Base-by-base conservation (phyloP, 495 filamentous ascomycete species). In the Hypoxylon fragiforme region DNA sequence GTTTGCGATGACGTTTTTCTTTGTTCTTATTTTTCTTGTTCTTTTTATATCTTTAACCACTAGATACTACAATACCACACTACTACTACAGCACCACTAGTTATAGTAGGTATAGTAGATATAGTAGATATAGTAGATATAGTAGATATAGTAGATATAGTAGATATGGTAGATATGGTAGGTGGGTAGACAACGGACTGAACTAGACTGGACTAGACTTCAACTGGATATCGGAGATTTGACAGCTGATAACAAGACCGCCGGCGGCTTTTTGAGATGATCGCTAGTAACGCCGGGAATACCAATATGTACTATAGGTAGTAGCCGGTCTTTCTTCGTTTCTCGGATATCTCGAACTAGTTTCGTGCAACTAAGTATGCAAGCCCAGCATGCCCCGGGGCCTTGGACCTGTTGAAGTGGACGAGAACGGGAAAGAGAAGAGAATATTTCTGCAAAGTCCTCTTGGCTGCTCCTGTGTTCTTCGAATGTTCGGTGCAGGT, bases 401-500 rank as follows among this genome's bases (percentile, higher is more conserved):
- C 13, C 2, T 13, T 5, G 7, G 2, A 13, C 3, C n/a, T 35
- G n/a, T 35, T 37, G 26, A 32, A 49, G 14, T 14, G 24, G 13
- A 18, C 8, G 37, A 57, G 41, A 35, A 26, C 7, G 45, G 44
- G 15, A 50, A 40, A 47, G 21, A 15, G 9, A 15, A 37, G 8
- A 3, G 12, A 37, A 22, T 37, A 13, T 14, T 52, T 31, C 47
- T 52, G 36, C 43, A 59, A 18, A 40, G 31, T 41, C 20, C 50
- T 50, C 61, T 60, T 60, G 55, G 61, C 45, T 48, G 48, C 60
- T 48, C 40, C 37, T 18, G 52, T 64, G 52, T 64, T 59, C 61
- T 53, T 54, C 45, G 64, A 64, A 65, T 35, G 48, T 60, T 65
- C 61, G 54, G 41, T 59, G 62, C 57, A 57, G 54, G 54, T 51